Evolutionary conservation across 176 grass and related monocot genomes (phyloP), one percentile per base, ranked within the genome.

Genomic region (Oryza coarctata): DNA sequence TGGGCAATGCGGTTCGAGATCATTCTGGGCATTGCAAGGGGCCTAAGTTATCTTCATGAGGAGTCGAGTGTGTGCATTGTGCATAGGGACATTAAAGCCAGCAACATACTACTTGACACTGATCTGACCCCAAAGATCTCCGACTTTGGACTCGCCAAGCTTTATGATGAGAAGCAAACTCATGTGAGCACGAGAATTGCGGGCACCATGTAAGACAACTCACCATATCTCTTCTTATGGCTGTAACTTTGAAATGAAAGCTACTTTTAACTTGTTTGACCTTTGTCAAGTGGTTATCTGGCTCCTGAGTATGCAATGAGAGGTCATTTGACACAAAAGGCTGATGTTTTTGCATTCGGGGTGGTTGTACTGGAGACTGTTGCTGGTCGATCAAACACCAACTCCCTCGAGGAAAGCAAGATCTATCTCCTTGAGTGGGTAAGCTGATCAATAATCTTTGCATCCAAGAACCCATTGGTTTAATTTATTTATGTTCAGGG

Each of bases 251-350:
- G 7, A 17, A 47, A 47, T 10, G 3, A 58, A 58, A 23, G 0
- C 18, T 58, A 58, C 1, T 52, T 52, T 58, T 58, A 58, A 58
- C 55, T 58, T 22, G 0, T 23, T 10, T 52, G 18, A 58, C 7
- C 22, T 58, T 58, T 58, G 6, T 58, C 20, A n/a, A 58, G 55
- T n/a, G 55, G 55, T 1, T 90, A 94, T 41, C 68, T 94, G 20
- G 91, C 91, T n/a, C 91, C 83, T 5, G 91, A 94, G 71, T 94
- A 94, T 38, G 91, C 91, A 35, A 88, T 94, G 88, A 90, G 83
- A 86, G 91, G 88, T 32, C 79, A 83, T 61, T 84, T 94, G 49
- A 90, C 82, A 12, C 88, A 94, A 80, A 94, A 94, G 58, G 76
- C 70, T 0, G 91, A 94, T 61, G 75, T 94, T 22, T 94, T 90